A percentile compares a stretch with the other conserved stretches of the same genome.
Conservation (phyloP, 805 yeast genomes). For the Teunomyces aglyptinius region DNA sequence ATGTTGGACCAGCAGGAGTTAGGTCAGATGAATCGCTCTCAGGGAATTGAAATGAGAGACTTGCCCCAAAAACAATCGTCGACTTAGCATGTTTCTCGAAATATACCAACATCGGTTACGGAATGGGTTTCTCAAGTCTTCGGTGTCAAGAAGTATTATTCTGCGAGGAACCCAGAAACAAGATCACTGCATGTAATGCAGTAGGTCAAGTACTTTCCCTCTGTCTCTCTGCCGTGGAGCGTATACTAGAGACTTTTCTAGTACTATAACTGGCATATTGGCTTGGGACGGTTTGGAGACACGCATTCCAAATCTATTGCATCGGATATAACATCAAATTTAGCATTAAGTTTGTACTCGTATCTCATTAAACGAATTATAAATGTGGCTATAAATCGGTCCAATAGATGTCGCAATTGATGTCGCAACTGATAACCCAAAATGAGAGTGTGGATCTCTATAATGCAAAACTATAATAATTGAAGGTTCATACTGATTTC, state of each 20-base stretch:
- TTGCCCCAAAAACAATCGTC: conserved; percentile 6
- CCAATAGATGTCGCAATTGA: background rate
- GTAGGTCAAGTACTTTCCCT: no score
- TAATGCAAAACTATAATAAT: background rate
- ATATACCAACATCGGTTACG: no score
- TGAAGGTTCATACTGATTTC: background rate
- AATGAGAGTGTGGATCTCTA: background rate
- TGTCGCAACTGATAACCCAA: conserved; percentile 1
- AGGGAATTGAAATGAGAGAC: conserved; percentile 19
- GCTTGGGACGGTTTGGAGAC: background rate
- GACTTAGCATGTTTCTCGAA: background rate
- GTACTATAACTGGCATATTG: no score
- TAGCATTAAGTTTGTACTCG: background rate
- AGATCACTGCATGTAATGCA: no score
- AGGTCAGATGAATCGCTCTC: conserved; percentile 30
- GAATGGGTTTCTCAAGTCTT: background rate
- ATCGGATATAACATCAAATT: background rate
- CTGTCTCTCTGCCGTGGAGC: no score
- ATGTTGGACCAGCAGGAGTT: conserved; percentile 58
- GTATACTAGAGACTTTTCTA: no score
- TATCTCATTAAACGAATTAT: no score
- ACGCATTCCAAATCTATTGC: background rate
- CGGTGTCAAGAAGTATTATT: background rate
- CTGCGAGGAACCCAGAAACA: no score
- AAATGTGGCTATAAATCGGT: background rate